Evolutionary conservation across 148 eudicot species (phyloP), one percentile per base, ranked within the genome.

Genomic region (Chenopodium album): DNA sequence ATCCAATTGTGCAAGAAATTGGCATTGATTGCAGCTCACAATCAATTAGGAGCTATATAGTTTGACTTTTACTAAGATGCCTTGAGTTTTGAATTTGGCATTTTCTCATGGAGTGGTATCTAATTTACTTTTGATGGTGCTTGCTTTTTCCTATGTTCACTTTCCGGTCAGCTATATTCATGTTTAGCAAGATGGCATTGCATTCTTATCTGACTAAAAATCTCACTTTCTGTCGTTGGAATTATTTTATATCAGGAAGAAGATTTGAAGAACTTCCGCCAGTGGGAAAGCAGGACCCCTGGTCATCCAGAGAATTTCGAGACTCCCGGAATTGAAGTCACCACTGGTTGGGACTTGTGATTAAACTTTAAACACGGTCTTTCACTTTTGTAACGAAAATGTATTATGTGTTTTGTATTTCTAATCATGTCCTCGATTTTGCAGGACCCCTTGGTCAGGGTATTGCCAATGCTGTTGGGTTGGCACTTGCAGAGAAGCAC

Each of bases 361-460:
- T 75, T 78, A 26, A 78, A 54, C 64, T 77, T 48, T 71, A 14
- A 73, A 54, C 19, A 26, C 77, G 9, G 23, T 31, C 34, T 84
- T 23, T 71, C n/a, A 66, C 16, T 11, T 23, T 73, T 20, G 37
- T 56, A 11, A 12, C 1, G 54, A 16, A 29, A 0, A 22, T 32
- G 11, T 14, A 26, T 69, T 63, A 60, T 7, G 26, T 56, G 54
- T 46, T 65, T 29, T 50, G 80, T 34, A 72, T 54, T 13, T 64
- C 37, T 77, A 50, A 50, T 81, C 68, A 23, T 50, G 68, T 60
- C 44, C 28, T 34, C 34, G 81, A 26, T 29, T 84, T 74, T 87
- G 72, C 81, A 96, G 99, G 99, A 77, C 99, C 99, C 82, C 99
- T 96, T 86, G 99, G 99, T 83, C 99, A 96, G 78, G 99, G 99